Base-by-base conservation (phyloP, 345 rosid species). In the Microcos paniculata region DNA sequence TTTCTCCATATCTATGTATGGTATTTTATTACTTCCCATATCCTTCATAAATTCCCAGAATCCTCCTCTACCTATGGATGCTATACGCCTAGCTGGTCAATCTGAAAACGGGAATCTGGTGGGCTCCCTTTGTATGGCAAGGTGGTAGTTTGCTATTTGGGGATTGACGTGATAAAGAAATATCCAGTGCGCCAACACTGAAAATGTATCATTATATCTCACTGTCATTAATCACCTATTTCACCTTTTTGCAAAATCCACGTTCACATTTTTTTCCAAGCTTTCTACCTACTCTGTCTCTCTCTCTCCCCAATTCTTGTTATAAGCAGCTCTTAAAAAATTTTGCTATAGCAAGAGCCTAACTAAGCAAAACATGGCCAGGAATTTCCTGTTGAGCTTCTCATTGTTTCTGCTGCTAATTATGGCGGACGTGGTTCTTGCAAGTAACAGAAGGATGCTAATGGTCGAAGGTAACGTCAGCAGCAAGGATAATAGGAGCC, bases 181-280 rank as follows among this genome's bases (percentile, higher is more conserved):
- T 9, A 56, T 23, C 15, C 61, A 56, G 31, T 11, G 31, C 30
- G 23, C 31, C 30, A 55, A 56, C 6, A 24, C 4, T 15, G 61
- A 56, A 56, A 24, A 56, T 23, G 31, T 30, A 56, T 15, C 15
- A 56, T 56, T 24, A 56, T 55, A 0, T 21, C 15, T 3, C 61
- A 9, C 8, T 6, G 9, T 52, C 1, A 6, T n/a, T n/a, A 16
- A 10, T 15, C 21, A 55, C 21, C 11, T 55, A 21, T 26, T 21
- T 21, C 1, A 56, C 1, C 30, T 73, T 51, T 23, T 46, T 69
- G 68, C 67, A 62, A 69, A 63, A 30, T 64, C 70, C 84, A 77
- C 58, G 56, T 70, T 71, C 66, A 48, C 52, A 81, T 74, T 74
- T 71, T 74, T 71, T 71, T 70, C 48, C 55, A 42, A 31, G 4